Base-by-base conservation (phyloP, 1,139 yeast species). In the Zygoascus hellenicus region DNA sequence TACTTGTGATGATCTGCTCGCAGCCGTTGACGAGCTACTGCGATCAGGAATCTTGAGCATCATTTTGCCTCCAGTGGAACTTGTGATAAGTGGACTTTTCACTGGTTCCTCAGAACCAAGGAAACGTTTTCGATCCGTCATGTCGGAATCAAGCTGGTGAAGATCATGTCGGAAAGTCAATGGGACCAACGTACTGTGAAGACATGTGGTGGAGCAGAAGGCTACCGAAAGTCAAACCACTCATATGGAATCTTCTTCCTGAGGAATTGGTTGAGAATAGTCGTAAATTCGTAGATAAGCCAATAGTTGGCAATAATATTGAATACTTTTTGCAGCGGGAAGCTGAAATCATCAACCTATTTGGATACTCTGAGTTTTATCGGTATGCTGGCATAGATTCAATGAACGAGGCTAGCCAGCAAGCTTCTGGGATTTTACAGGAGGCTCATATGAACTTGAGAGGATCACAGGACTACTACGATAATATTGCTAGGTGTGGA, bases 61-160 rank as follows among this genome's bases (percentile, higher is more conserved):
- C 57, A 54, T 52, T 19, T 39, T 45, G 14, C 56, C 57, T 5
- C 51, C 57, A 2, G 43, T 51, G 11, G 55, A 45, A 29, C 50
- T 46, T 9, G 39, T 29, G 11, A 53, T 48, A 17, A 33, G 32
- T 3, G 56, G 56, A n/a, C 51, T 37, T 26, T 15, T 29, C 11
- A 13, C 5, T 9, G n/a, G n/a, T 7, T 36, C 37, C 9, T n/a
- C 32, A 14, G 31, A 10, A 35, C 35, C 40, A n/a, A n/a, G 2
- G 13, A 41, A 11, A 17, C 22, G 30, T 22, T 41, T 42, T 34
- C 38, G 13, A 19, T 42, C 34, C 3, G 17, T 11, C 43, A 41
- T 41, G 36, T 4, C 14, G 19, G 11, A 34, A 3, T 5, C 7
- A 7, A 7, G 26, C 26, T 7, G 6, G 4, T 22, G 26, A 22